phyloP scores from a whole-genome alignment of 345 rosid genomes.

The Noccaea caerulescens region DNA sequence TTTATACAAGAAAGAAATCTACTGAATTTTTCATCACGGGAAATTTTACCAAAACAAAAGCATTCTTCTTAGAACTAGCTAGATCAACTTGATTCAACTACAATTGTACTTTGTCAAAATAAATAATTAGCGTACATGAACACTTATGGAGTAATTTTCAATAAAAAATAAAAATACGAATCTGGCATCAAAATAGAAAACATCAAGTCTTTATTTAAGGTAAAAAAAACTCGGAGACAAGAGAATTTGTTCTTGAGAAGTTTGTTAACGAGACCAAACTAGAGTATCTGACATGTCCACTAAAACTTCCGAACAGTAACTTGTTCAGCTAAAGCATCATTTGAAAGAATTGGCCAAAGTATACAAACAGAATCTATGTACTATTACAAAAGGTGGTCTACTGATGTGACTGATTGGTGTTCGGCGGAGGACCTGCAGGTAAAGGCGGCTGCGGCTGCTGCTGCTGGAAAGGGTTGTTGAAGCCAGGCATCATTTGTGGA shows the following conservation, averaged over 20 bases:
- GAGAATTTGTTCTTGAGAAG: background rate
- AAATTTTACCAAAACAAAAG: too few relatives aligned
- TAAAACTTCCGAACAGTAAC: slow-evolving; percentile 7
- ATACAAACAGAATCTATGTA: slow-evolving; percentile 33
- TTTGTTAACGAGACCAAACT: slow-evolving; percentile 21
- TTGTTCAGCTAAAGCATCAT: slow-evolving; percentile 23
- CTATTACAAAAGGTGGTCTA: slow-evolving; percentile 36
- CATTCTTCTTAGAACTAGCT: too few relatives aligned
- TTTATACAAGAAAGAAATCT: background rate
- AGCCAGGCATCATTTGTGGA: slow-evolving; percentile 85
- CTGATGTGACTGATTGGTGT: slow-evolving; percentile 41
- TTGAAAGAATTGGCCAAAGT: slow-evolving; percentile 10
- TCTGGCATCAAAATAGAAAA: background rate
- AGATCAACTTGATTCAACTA: too few relatives aligned
- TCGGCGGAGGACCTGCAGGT: slow-evolving; percentile 43
- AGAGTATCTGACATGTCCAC: slow-evolving; percentile 18
- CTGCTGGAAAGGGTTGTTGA: slow-evolving; percentile 75
- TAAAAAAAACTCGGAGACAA: background rate
- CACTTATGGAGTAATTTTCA: too few relatives aligned
- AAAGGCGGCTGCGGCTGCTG: slow-evolving; percentile 44
- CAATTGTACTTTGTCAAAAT: too few relatives aligned
- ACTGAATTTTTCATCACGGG: too few relatives aligned
- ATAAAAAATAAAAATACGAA: too few relatives aligned
- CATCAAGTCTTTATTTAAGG: background rate
- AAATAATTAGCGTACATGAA: too few relatives aligned